Base-by-base conservation (phyloP, 768 basidiomycete genomes). In the Russula compacta region DNA sequence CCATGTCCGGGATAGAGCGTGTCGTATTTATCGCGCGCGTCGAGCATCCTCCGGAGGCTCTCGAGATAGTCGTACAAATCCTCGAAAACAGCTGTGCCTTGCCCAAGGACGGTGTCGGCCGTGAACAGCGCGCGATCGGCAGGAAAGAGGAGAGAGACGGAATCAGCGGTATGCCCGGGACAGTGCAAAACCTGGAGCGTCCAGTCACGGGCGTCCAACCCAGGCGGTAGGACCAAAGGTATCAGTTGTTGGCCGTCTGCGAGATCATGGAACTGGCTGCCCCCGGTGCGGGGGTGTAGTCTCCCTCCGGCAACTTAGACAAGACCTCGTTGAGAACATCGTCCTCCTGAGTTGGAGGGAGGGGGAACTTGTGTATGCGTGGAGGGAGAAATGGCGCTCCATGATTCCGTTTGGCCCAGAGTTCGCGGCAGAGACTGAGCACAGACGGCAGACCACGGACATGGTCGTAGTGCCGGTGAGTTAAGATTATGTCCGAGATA, bases 391-490 rank as follows among this genome's bases (percentile, higher is more conserved):
- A 91, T 1, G 81, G 77, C 5, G 53, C 35, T 11, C 69, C 64
- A 4, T 64, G 56, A 0, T 72, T 68, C 4, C 78, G 73, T 67
- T 76, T 73, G 59, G 78, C 72, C 87, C 87, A 89, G n/a, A 87
- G 73, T 40, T 75, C 70, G 11, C 78, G 75, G 2, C 97, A 78
- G 44, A 92, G 81, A 6, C 69, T 64, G 1, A 98, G 79, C 0
- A 97, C 86, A 33, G 80, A 73, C 0, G 81, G 81, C 2, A 97
- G 75, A 5, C 94, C 95, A 7, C 81, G 81, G 64, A 86, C 77
- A 66, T 98, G 95, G 73, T 98, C 95, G 35, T 76, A 75, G 70
- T 98, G 95, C 79, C 86, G 86, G 72, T 98, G 95, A 0, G 93
- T 92, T 58, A 98, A 77, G 68, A 98, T 77, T 72, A 98, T 90